Conservation (phyloP, 257 asterid species). For the Solanum paucissectum region DNA sequence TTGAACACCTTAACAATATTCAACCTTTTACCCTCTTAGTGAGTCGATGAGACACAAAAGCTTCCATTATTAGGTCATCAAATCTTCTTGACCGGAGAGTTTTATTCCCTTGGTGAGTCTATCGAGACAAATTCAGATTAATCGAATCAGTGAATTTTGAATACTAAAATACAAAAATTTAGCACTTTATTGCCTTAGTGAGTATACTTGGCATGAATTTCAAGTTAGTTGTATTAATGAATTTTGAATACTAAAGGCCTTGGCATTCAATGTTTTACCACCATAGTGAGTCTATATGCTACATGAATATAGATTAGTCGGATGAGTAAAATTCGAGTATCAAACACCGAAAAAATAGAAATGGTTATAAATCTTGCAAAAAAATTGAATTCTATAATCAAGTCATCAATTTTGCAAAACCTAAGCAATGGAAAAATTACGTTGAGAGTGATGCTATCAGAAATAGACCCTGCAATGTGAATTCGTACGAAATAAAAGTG, state of each 20-base stretch:
- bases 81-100: neutral
- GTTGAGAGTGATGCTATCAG: too few relatives aligned
- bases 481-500: too few relatives aligned
- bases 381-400: neutral
- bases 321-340: neutral
- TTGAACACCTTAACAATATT: neutral
- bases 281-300: neutral
- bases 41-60: neutral
- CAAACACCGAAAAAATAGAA: neutral
- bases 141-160: neutral
- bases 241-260: too few relatives aligned
- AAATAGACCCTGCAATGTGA: too few relatives aligned
- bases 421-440: too few relatives aligned
- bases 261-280: too few relatives aligned
- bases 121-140: too few relatives aligned
- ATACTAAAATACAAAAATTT: too few relatives aligned
- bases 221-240: too few relatives aligned
- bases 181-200: too few relatives aligned
- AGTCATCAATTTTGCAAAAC: neutral
- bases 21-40: neutral
- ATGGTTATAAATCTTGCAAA: neutral
- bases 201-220: too few relatives aligned
- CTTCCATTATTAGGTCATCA: too few relatives aligned
- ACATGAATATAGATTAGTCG: neutral
- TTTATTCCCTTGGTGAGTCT: neutral